phyloP scores from a whole-genome alignment of 768 basidiomycete genomes.

The Cystoderma amianthinum region DNA sequence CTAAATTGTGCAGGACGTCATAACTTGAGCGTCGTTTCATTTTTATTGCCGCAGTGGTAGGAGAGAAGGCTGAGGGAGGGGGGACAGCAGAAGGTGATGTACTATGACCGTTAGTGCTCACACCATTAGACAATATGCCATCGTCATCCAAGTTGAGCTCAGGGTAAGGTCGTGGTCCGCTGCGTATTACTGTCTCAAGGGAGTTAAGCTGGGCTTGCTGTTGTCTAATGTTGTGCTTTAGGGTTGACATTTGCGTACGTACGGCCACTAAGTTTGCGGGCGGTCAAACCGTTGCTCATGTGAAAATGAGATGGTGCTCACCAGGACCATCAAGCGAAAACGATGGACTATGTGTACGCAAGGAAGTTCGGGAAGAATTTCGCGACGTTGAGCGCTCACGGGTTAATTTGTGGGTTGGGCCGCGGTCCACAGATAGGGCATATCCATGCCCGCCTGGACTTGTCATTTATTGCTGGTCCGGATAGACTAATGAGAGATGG shows the following conservation, averaged over 20 bases:
- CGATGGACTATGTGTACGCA: slow-evolving; percentile 49
- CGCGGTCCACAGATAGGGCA: slow-evolving; percentile 9
- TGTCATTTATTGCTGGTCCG: slow-evolving; percentile 18
- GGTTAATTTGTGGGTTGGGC: slow-evolving; percentile 22
- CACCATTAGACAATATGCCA: not conserved
- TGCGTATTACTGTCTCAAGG: slow-evolving; percentile 63
- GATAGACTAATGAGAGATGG: slow-evolving; percentile 4
- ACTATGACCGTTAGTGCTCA: not conserved
- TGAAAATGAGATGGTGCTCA: slow-evolving; percentile 22
- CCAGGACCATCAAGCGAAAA: slow-evolving; percentile 60
- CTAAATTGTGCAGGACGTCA: slow-evolving; percentile 62
- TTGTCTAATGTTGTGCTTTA: slow-evolving; percentile 79
- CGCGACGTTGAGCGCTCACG: slow-evolving; percentile 31
- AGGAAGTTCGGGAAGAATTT: slow-evolving; percentile 34
- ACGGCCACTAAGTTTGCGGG: slow-evolving; percentile 48
- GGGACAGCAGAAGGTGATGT: slow-evolving; percentile 21
- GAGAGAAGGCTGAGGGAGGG: slow-evolving; percentile 14
- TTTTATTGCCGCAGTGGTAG: slow-evolving; percentile 32
- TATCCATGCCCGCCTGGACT: slow-evolving; percentile 11
- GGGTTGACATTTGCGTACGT: slow-evolving; percentile 71
- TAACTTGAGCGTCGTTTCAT: slow-evolving; percentile 62
- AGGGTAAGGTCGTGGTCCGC: slow-evolving; percentile 59
- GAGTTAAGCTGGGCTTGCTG: slow-evolving; percentile 73
- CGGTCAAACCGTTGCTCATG: slow-evolving; percentile 8
- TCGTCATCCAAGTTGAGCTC: slow-evolving; percentile 13